Percentiles rank a stretch among this genome's conserved stretches.
Conservation (phyloP, 2,329 filamentous ascomycete genomes). For the Fusarium proliferatum region DNA sequence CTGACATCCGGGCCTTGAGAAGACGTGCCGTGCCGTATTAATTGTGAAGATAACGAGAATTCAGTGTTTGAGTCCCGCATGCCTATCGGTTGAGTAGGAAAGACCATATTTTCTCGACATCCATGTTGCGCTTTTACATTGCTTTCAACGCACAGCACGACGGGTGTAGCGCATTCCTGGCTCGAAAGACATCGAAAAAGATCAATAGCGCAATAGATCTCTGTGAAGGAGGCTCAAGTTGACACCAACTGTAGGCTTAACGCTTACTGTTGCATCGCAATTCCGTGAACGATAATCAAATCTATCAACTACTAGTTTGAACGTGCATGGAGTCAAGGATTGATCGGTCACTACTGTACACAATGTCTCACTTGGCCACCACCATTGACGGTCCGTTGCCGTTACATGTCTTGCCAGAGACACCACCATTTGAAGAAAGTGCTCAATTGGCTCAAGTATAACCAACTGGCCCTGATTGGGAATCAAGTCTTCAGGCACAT, state of each 20-base stretch:
- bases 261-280: background rate
- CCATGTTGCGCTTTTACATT: background rate
- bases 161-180: background rate
- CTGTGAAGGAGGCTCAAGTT: background rate
- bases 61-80: background rate
- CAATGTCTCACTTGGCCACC: slow-evolving; percentile 24
- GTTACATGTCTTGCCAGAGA: slow-evolving; percentile 38
- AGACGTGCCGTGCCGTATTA: background rate
- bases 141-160: background rate
- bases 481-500: slow-evolving; percentile 39
- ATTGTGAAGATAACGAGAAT: background rate
- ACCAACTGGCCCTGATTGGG: slow-evolving; percentile 26
- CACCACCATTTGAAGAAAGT: slow-evolving; percentile 13
- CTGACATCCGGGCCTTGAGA: slow-evolving; percentile 39
- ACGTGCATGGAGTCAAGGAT: background rate
- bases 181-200: background rate
- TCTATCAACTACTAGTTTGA: background rate
- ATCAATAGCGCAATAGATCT: background rate
- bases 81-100: background rate
- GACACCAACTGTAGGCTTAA: background rate
- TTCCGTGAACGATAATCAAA: background rate
- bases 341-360: slow-evolving; percentile 8
- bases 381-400: slow-evolving; percentile 26
- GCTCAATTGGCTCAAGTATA: slow-evolving; percentile 11
- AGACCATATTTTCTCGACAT: background rate